Conservation (phyloP, 1,139 yeast genomes). For the Saccharomyces hybrid region DNA sequence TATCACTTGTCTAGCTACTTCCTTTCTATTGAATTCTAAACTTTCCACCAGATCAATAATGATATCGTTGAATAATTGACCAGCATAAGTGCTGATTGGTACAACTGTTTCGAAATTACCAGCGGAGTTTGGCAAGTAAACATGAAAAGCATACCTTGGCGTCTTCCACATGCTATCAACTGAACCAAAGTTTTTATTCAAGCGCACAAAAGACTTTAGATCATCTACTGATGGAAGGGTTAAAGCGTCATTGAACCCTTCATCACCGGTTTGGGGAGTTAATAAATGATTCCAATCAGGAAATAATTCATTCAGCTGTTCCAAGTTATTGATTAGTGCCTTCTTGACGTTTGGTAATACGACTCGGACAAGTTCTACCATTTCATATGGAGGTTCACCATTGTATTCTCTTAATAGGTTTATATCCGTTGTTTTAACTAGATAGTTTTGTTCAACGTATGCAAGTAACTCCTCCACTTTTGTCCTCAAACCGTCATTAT, state of each 20-base stretch:
- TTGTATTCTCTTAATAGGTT: conserved; percentile 24
- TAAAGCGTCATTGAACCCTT: conserved; percentile 29
- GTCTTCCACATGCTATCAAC: conserved; percentile 45
- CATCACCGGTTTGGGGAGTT: conserved; percentile 22
- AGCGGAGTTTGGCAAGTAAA: conserved; percentile 43
- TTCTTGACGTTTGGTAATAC: conserved; percentile 48
- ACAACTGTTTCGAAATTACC: conserved; percentile 67
- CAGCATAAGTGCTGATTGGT: conserved; percentile 47
- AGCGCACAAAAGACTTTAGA: conserved; percentile 30
- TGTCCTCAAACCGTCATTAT: conserved; percentile 31
- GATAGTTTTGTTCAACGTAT: conserved; percentile 34
- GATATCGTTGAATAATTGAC: conserved; percentile 65
- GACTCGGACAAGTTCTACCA: conserved; percentile 44
- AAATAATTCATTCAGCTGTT: conserved; percentile 31
- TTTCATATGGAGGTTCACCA: conserved; percentile 45
- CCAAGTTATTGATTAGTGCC: conserved; percentile 33
- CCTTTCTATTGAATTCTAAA: conserved; percentile 81
- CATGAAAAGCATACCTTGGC: conserved; percentile 58
- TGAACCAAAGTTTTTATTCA: conserved; percentile 35
- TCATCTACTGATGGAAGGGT: conserved; percentile 37
- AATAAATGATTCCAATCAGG: conserved; percentile 26
- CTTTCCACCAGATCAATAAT: conserved; percentile 66
- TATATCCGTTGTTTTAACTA: conserved; percentile 16
- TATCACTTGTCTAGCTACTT: conserved; percentile 76
- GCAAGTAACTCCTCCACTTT: conserved; percentile 41